Conservation (phyloP, 768 basidiomycete species). For the Hericium erinaceus region DNA sequence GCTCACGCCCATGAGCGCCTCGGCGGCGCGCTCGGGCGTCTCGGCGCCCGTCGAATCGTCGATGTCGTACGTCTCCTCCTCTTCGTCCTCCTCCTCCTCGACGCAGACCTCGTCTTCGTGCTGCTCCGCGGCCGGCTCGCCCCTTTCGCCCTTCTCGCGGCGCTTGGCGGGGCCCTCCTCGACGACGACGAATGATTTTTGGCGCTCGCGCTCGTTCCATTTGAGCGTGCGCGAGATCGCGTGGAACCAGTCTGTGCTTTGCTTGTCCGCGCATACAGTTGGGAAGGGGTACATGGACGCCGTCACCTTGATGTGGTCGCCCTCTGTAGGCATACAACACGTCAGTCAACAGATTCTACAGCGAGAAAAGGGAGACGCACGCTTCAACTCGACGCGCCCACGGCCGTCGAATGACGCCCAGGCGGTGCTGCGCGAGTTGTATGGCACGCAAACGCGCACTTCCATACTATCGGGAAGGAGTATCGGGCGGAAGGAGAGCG, state of each 20-base stretch:
- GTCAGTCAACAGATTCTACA: background rate
- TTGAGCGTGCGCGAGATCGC: constrained; percentile 93
- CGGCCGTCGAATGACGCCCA: constrained; percentile 99
- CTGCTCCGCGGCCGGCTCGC: constrained; percentile 41
- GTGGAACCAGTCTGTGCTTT: constrained; percentile 98
- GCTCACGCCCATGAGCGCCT: constrained; percentile 12
- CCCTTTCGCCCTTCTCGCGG: constrained; percentile 23
- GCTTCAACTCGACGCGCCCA: constrained; percentile 90
- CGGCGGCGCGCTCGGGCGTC: constrained; percentile 8
- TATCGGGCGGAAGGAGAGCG: constrained; percentile 97
- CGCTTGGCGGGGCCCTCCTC: constrained; percentile 66
- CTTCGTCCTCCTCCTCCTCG: constrained; percentile 47
- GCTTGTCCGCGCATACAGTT: constrained; percentile 95
- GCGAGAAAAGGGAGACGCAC: constrained; percentile 38
- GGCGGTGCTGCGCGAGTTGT: constrained; percentile 94
- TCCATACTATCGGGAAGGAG: constrained; percentile 98
- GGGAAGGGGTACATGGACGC: constrained; percentile 98
- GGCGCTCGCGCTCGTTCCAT: constrained; percentile 98
- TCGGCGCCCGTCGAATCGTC: constrained; percentile 53
- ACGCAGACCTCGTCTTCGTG: constrained; percentile 23
- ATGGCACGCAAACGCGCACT: constrained; percentile 95
- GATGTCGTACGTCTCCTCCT: constrained; percentile 88
- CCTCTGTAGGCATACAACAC: constrained; percentile 50
- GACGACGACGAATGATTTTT: constrained; percentile 97
- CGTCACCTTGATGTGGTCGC: constrained; percentile 97